Conservation (phyloP, 139 green algal genomes). For the Closterium sp. region DNA sequence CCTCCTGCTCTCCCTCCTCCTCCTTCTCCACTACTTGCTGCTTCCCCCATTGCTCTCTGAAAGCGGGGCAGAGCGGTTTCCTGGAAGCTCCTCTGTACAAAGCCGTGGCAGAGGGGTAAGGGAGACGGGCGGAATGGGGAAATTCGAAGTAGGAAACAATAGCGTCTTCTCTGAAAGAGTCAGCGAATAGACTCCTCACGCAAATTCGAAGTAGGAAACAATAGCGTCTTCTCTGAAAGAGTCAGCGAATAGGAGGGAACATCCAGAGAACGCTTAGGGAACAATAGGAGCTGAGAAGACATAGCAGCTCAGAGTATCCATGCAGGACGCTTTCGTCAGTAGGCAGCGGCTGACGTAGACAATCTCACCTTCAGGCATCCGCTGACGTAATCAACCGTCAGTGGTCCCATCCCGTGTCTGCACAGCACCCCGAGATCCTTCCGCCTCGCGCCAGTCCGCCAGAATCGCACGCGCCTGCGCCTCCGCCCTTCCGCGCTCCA, state of each 20-base stretch:
- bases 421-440: background rate
- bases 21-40: background rate
- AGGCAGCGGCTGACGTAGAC: background rate
- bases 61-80: background rate
- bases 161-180: too few species aligned
- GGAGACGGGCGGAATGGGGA: background rate
- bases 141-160: background rate
- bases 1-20: background rate
- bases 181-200: too few species aligned
- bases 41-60: background rate
- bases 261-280: too few species aligned
- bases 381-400: background rate
- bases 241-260: too few species aligned
- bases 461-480: background rate
- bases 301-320: too few species aligned
- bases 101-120: background rate
- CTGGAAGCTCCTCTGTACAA: background rate
- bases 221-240: too few species aligned
- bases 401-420: background rate
- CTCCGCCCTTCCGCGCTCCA: background rate
- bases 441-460: background rate
- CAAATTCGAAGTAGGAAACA: too few species aligned
- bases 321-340: background rate
- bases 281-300: too few species aligned
- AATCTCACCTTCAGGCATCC: background rate